Conservation (phyloP, 148 eudicot species). For the Nyssa sinensis region DNA sequence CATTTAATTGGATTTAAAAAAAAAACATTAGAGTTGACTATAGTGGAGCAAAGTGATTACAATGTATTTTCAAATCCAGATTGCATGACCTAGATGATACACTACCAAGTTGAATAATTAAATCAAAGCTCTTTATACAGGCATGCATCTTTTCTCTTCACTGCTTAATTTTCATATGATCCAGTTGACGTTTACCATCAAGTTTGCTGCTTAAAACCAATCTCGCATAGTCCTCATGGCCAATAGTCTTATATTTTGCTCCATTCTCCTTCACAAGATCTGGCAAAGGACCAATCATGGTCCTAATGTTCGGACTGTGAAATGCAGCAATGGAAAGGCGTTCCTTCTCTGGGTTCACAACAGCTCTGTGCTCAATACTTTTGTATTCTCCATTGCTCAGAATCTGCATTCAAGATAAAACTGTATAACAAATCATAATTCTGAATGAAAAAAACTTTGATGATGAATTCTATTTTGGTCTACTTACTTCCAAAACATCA, state of each 20-base stretch:
- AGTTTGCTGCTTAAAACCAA: constrained; percentile 16
- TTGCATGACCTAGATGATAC: too few relatives aligned
- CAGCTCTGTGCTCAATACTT: constrained; percentile 40
- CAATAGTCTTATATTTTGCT: constrained; percentile 25
- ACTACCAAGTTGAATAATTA: neutral
- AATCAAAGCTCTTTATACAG: neutral
- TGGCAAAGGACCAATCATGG: constrained; percentile 23
- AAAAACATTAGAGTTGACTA: too few relatives aligned
- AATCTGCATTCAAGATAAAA: constrained; percentile 13
- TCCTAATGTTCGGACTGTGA: constrained; percentile 19
- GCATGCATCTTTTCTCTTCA: neutral
- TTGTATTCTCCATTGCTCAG: constrained; percentile 34
- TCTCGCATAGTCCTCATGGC: constrained; percentile 19
- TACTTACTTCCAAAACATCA: constrained; percentile 28
- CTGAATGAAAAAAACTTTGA: too few relatives aligned
- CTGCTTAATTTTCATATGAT: constrained; percentile 12
- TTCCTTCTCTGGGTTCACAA: constrained; percentile 26
- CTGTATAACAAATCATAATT: too few relatives aligned
- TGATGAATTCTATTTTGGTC: too few relatives aligned
- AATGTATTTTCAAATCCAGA: too few relatives aligned
- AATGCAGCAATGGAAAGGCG: constrained; percentile 36
- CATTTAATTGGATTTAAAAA: too few relatives aligned
- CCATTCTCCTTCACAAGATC: constrained; percentile 12
- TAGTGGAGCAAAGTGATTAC: too few relatives aligned
- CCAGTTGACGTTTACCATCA: constrained; percentile 25